Percentiles rank a stretch among this genome's conserved stretches.
Conservation (phyloP, 1,139 yeast species). For the Zygosaccharomyces sapae region DNA sequence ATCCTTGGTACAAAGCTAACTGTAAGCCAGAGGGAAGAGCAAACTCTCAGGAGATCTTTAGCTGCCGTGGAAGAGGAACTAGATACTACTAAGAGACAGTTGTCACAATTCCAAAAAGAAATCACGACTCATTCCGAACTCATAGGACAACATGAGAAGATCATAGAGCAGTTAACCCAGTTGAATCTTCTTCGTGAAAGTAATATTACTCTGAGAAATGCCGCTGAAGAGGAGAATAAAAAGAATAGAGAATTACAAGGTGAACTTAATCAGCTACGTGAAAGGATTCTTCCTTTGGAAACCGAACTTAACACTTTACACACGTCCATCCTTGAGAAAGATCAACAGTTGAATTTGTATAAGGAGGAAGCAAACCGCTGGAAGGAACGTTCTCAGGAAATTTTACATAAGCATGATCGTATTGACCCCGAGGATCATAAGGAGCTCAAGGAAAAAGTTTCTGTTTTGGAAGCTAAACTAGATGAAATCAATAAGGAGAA, state of each 20-base stretch:
- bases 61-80: conserved; percentile 36
- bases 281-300: conserved; percentile 26
- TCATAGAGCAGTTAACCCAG: conserved; percentile 61
- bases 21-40: conserved; percentile 35
- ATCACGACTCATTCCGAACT: conserved; percentile 36
- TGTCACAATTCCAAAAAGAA: conserved; percentile 7
- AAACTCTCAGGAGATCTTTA: conserved; percentile 39
- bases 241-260: conserved; percentile 36
- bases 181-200: conserved; percentile 70
- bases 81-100: conserved; percentile 10
- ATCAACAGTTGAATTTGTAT: conserved; percentile 39
- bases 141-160: conserved; percentile 48
- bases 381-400: conserved; percentile 49
- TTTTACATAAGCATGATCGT: conserved; percentile 46
- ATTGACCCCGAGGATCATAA: conserved; percentile 47
- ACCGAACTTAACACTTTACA: conserved; percentile 31
- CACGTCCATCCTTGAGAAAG: conserved; percentile 42
- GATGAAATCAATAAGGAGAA: conserved; percentile 30
- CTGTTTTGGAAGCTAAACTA: conserved; percentile 24
- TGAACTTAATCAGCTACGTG: conserved; percentile 36
- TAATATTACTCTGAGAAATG: conserved; percentile 61
- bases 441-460: conserved; percentile 37
- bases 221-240: conserved; percentile 34
- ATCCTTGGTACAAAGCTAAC: conserved; percentile 58
- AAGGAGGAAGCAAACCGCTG: conserved; percentile 48